Evolutionary conservation across 352 stramenopile genomes (phyloP), one percentile per base, ranked within the genome.

Genomic region (Phytophthora sojae): DNA sequence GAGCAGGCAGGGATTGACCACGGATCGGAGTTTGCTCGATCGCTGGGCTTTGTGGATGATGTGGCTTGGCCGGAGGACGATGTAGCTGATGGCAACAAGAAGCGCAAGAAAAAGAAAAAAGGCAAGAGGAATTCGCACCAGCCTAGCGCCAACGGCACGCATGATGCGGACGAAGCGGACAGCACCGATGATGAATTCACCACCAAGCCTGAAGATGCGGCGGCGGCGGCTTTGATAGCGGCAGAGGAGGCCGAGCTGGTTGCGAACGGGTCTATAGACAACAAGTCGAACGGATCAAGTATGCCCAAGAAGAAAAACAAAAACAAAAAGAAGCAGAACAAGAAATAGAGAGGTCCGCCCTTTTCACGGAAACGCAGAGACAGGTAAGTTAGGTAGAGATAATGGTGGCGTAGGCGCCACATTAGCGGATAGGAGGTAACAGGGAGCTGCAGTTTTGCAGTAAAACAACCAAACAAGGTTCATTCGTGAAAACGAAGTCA

Each of bases 41-140:
- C 85, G 61, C 68, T 96, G 15, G 89, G 89, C 32, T 96, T 96
- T 59, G 72, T 95, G 21, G 89, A 96, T 54, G 88, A 96, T 69
- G 85, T 95, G 3, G 86, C 89, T 51, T 96, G 88, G 86, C 88
- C 89, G 1, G 86, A 93, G 26, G 82, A 93, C 15, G 76, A 89
- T 66, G 57, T 55, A 21, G 60, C 54, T 19, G 75, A 90, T 21
- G 69, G 71, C 30, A 75, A 62, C n/a, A 78, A 82, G 44, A 93
- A 93, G 77, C 92, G 91, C 61, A 95, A 95, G 75, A 93, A 91
- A 67, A 91, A 90, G 75, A 90, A 88, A 72, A 89, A 90, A 70
- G 32, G 72, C 25, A 81, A 82, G 23, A 64, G 74, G 64, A 82
- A 69, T 75, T 42, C 44, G n/a, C 52, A 77, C 30, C 57, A 69